Percentiles rank a stretch among this genome's conserved stretches.
phyloP scores from a whole-genome alignment of 129 eudicot genomes.

The Kitagawia praeruptora region DNA sequence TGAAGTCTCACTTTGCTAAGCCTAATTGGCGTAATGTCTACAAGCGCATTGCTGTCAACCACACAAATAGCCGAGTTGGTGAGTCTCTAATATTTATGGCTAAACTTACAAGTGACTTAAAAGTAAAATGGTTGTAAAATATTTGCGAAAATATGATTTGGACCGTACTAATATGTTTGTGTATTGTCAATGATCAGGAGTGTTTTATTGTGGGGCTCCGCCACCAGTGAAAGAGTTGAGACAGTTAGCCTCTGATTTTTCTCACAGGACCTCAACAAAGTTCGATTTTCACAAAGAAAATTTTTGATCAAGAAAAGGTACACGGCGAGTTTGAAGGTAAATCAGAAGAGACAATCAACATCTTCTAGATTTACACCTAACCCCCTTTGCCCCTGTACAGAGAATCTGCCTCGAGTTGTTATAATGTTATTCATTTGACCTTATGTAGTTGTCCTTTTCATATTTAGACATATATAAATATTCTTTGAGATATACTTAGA shows the following conservation, averaged over 20 bases:
- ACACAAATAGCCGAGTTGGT: conserved; percentile 48
- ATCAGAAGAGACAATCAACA: conserved; percentile 10
- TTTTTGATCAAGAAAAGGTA: conserved; percentile 28
- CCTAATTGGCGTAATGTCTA: conserved; percentile 70
- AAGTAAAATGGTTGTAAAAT: not conserved
- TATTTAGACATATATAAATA: not conserved
- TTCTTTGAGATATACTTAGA: not conserved
- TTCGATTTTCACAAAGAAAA: conserved; percentile 93
- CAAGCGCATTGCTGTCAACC: conserved; percentile 66
- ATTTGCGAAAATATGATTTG: not conserved
- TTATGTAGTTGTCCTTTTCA: not conserved
- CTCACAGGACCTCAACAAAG: conserved; percentile 73
- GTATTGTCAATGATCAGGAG: conserved; percentile 40
- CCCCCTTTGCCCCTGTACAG: conserved; percentile 16
- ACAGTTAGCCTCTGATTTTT: conserved; percentile 71
- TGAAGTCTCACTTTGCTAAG: conserved; percentile 82
- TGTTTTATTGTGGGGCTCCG: conserved; percentile 87
- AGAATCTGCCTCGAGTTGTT: conserved; percentile 15
- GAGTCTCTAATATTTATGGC: conserved; percentile 16
- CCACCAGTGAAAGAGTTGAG: conserved; percentile 63
- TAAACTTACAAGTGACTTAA: not conserved
- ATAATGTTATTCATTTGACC: not conserved
- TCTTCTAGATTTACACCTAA: conserved; percentile 33
- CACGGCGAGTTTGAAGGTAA: not conserved
- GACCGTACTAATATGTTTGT: not conserved